phyloP scores from a whole-genome alignment of 2,329 filamentous ascomycete species.

The Fulvia fulva region DNA sequence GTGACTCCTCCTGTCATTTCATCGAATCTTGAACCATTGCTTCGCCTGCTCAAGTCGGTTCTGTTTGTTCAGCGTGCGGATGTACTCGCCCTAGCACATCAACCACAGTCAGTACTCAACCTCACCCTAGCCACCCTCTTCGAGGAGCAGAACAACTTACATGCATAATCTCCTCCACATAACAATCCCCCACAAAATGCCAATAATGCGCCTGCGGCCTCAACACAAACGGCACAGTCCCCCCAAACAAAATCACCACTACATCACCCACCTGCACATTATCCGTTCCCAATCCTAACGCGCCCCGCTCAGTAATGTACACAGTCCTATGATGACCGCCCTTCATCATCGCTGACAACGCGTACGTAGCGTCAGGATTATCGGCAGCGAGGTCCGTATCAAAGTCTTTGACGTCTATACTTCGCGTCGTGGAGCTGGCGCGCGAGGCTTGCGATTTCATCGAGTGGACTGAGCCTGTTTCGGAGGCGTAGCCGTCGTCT shows the following conservation, averaged over 20 bases:
- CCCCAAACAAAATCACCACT: not conserved
- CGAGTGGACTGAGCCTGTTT: not conserved
- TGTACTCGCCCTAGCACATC: not conserved
- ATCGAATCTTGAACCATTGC: constrained; percentile 6
- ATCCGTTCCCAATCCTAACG: not conserved
- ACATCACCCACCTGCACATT: not conserved
- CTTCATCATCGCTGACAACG: constrained; percentile 10
- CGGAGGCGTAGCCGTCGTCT: not conserved
- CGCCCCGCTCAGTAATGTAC: not conserved
- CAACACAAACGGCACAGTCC: constrained; percentile 3
- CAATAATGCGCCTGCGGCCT: constrained; percentile 4
- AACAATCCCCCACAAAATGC: not conserved
- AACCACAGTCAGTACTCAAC: not conserved
- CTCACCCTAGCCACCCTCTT: not conserved
- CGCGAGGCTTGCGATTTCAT: not conserved
- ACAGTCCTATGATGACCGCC: constrained; percentile 7
- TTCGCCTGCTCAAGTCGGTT: not conserved
- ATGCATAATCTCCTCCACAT: constrained; percentile 2
- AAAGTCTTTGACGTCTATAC: constrained; percentile 1
- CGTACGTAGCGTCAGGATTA: constrained; percentile 8
- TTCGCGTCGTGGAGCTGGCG: not conserved
- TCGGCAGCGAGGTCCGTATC: constrained; percentile 1
- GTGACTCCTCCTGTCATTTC: not conserved
- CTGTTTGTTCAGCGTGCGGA: not conserved
- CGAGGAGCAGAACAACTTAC: not conserved